Evolutionary conservation across 345 rosid genomes (phyloP).

Genomic region (Stellera chamaejasme): DNA sequence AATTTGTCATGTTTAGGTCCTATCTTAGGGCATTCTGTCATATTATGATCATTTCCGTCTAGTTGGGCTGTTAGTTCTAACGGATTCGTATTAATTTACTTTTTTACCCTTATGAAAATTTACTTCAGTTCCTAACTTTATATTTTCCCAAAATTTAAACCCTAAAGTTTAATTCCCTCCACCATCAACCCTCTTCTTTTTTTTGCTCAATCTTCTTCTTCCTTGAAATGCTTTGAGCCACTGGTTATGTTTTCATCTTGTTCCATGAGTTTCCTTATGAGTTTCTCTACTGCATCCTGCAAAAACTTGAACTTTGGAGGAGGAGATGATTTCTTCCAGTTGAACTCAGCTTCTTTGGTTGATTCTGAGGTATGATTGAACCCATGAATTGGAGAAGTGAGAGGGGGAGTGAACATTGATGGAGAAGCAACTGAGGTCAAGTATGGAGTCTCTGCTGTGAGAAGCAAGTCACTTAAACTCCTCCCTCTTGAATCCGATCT

Average conservation of each 20-base stretch:
- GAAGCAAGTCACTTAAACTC: constrained; percentile 68
- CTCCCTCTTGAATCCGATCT: constrained; percentile 34
- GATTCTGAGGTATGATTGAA: constrained; percentile 53
- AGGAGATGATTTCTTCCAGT: constrained; percentile 63
- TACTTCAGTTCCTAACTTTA: too few species aligned
- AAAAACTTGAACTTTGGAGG: constrained; percentile 89
- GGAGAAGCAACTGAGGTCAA: constrained; percentile 91
- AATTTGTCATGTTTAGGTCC: too few species aligned
- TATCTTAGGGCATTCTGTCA: too few species aligned
- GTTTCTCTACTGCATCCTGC: constrained; percentile 92
- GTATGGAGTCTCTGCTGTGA: constrained; percentile 73
- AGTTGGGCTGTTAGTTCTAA: too few species aligned
- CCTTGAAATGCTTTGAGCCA: constrained; percentile 22
- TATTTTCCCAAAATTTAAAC: too few species aligned
- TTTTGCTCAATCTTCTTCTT: constrained; percentile 46
- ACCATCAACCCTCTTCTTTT: too few species aligned
- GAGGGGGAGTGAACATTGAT: constrained; percentile 77
- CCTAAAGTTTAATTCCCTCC: too few species aligned
- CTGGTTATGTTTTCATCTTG: constrained; percentile 15
- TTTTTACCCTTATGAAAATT: too few species aligned
- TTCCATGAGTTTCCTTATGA: constrained; percentile 36
- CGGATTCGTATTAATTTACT: too few species aligned
- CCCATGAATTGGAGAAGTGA: constrained; percentile 41
- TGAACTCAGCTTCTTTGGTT: constrained; percentile 66
- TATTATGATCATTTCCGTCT: too few species aligned